Conservation (phyloP, 2,329 filamentous ascomycete genomes). For the Scytalidium sp. region DNA sequence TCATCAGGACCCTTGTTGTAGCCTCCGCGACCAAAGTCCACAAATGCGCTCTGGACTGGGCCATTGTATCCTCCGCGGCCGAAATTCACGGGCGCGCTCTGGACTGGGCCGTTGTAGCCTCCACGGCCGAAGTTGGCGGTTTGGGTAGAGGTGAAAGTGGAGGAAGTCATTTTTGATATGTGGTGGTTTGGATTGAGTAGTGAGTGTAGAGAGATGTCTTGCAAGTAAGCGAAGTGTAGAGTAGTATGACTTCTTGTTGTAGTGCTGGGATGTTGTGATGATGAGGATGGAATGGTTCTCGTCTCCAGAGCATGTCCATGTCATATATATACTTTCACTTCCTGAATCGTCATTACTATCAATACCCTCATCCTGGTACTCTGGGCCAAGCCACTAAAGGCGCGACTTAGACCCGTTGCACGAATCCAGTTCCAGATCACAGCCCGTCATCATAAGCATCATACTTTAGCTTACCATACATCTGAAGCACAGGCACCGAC, state of each 20-base stretch:
- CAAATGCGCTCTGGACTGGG: slow-evolving; percentile 8
- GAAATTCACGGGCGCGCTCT: slow-evolving; percentile 8
- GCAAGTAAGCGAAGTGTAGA: not conserved
- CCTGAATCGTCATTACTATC: not conserved
- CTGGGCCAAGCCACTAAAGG: not conserved
- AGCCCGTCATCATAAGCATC: not conserved
- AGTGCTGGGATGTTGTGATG: not conserved
- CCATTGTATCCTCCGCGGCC: slow-evolving; percentile 24
- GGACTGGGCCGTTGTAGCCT: slow-evolving; percentile 19
- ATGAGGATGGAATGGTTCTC: not conserved
- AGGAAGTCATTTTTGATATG: slow-evolving; percentile 16
- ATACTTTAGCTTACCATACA: not conserved
- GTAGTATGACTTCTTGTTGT: not conserved
- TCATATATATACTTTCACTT: not conserved
- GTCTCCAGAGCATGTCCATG: not conserved
- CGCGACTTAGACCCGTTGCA: not conserved
- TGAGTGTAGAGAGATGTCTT: not conserved
- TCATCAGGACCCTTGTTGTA: slow-evolving; percentile 24
- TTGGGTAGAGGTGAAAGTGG: slow-evolving; percentile 4
- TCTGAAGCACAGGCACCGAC: not conserved
- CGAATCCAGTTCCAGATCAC: not conserved
- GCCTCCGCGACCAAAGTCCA: slow-evolving; percentile 20
- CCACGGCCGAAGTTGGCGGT: slow-evolving; percentile 16
- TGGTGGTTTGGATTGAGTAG: not conserved
- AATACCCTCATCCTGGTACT: not conserved